These are phyloP conservation scores for Pythium chondricola DNA, from an alignment of 352 stramenopile genomes.

Conservation along the genomic window DNA sequence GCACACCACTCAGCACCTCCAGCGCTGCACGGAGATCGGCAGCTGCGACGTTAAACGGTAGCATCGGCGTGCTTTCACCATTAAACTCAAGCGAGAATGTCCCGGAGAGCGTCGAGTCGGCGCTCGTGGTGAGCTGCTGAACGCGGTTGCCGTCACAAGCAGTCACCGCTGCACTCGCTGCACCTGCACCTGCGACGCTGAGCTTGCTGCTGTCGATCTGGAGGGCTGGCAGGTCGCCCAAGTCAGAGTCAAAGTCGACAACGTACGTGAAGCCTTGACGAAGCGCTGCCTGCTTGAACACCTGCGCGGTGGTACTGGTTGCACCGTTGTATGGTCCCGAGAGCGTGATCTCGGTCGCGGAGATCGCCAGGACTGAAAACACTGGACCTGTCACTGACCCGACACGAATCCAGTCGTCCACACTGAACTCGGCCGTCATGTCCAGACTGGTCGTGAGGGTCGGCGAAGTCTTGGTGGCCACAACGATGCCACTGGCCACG, in stretches of 20 bases:
- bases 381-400: constrained; percentile 70
- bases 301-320: constrained; percentile 32
- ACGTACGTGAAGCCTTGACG: constrained; percentile 59
- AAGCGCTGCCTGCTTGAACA: constrained; percentile 80
- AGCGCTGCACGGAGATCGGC: constrained; percentile 49
- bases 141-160: constrained; percentile 81
- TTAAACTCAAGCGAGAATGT: constrained; percentile 84
- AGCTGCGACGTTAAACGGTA: constrained; percentile 58
- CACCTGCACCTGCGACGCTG: constrained; percentile 21
- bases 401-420: constrained; percentile 93
- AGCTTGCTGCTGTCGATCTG: constrained; percentile 50
- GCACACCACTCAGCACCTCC: constrained; percentile 63
- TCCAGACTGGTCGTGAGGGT: constrained; percentile 50
- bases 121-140: constrained; percentile 60
- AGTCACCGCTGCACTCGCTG: constrained; percentile 47
- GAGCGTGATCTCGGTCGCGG: constrained; percentile 65
- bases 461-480: constrained; percentile 75
- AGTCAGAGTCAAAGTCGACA: constrained; percentile 64
- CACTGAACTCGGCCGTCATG: constrained; percentile 54
- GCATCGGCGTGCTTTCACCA: constrained; percentile 55
- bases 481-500: constrained; percentile 45
- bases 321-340: constrained; percentile 81
- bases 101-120: constrained; percentile 53
- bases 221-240: constrained; percentile 59
- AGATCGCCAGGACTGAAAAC: constrained; percentile 78